Conservation (phyloP, 305 asterid genomes). For the Solanum hybrid region DNA sequence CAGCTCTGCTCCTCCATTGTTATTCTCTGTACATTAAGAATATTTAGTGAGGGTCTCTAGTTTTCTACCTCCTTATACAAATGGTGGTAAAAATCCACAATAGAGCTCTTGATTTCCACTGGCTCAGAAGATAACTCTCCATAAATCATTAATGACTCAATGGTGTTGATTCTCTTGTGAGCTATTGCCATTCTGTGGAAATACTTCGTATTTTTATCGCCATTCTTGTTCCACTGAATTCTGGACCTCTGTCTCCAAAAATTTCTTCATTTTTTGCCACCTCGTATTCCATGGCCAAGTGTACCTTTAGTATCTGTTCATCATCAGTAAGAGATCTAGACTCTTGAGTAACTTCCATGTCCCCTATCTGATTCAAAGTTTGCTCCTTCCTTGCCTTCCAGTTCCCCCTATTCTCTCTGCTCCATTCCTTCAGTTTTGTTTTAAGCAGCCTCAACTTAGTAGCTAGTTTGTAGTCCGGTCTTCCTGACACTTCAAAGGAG, state of each 20-base stretch:
- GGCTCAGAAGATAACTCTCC: not conserved
- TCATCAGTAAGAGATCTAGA: not conserved
- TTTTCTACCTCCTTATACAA: not conserved
- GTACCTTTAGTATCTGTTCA: not conserved
- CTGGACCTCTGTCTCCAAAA: too few species aligned
- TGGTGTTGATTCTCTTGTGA: not conserved
- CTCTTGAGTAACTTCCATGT: not conserved
- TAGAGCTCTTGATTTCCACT: not conserved
- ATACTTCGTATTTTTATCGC: not conserved
- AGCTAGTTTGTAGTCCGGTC: not conserved
- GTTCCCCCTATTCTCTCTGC: not conserved
- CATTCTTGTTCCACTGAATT: not conserved
- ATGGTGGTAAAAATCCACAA: not conserved
- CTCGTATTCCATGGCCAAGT: too few species aligned
- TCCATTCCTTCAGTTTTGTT: not conserved
- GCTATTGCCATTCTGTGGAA: not conserved
- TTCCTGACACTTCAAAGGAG: not conserved
- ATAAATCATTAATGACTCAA: not conserved
- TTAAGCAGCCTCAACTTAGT: not conserved
- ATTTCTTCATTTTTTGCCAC: too few species aligned
- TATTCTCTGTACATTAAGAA: not conserved
- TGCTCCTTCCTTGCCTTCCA: not conserved
- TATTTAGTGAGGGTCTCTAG: not conserved
- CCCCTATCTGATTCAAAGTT: not conserved
- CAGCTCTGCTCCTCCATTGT: not conserved